Base-by-base conservation (phyloP, 2,329 filamentous ascomycete genomes). In the Fusarium fujikuroi region DNA sequence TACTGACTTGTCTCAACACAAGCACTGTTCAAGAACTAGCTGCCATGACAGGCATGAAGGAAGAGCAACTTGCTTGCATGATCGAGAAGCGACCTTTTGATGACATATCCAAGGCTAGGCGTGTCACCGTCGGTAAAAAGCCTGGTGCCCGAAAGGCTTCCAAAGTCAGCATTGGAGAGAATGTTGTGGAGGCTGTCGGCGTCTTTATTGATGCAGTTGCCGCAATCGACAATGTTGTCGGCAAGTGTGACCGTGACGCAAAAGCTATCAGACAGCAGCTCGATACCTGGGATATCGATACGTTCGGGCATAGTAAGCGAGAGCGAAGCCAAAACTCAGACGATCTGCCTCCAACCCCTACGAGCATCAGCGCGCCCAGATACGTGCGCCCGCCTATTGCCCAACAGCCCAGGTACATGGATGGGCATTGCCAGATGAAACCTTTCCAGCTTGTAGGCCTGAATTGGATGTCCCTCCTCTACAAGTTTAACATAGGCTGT, bases 371-470 rank as follows among this genome's bases (percentile, higher is more conserved):
- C 58, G 74, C 66, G 42, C 75, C 76, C 18, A 82, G 80, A 57
- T 80, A 80, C 46, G 78, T 81, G 16, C 79, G 81, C 9, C 83
- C 87, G 14, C 87, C 87, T 0, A 83, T 89, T 32, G 77, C 84
- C 5, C 70, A 87, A 39, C 93, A 98, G 80, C 96, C 96, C 2
- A 83, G 87, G 8, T 88, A 92, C 59, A 96, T 99, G 93, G 89
- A 90, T 36, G 87, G 92, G 1, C 89, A 93, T 61, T 89, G 95
- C 63, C 85, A 88, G 43, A 91, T 99, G 85, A 98, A 98, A 80
- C 92, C 96, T 40, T 98, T 98, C 78, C 96, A 99, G 80, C 84
- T 98, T 25, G 94, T 97, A 36, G 96, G 96, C 8, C 88, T 99
- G 58, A 98, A 98, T 79, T 99, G 96, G 96, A 88, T 99, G 78